phyloP scores from a whole-genome alignment of 2,329 filamentous ascomycete genomes.

The Microsporum canis region DNA sequence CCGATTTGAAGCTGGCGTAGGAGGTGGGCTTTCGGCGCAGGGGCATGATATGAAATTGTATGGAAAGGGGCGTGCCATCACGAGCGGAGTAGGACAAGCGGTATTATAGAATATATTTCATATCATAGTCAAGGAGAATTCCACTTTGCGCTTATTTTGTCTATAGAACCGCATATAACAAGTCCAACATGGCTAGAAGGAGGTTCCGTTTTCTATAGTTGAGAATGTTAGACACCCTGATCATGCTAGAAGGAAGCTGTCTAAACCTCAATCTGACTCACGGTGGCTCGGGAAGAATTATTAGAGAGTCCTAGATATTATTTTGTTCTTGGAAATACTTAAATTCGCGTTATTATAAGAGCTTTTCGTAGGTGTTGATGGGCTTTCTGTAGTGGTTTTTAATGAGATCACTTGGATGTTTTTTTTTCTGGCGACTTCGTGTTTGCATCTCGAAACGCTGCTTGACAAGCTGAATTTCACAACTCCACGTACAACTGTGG shows the following conservation, averaged over 20 bases:
- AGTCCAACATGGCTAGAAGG: background rate
- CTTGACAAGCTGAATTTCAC: background rate
- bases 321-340: background rate
- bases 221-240: background rate
- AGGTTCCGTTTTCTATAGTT: background rate
- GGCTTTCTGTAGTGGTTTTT: background rate
- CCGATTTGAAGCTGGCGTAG: conserved; percentile 10
- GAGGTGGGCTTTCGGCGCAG: conserved; percentile 13
- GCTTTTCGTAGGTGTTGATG: background rate
- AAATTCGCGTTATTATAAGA: background rate
- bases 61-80: conserved; percentile 19
- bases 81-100: background rate
- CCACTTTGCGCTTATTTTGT: background rate
- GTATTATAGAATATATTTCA: background rate
- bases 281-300: background rate
- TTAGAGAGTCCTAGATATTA: background rate
- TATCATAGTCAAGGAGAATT: background rate
- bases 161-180: background rate
- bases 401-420: background rate
- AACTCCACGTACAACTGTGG: background rate
- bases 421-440: background rate
- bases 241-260: background rate
- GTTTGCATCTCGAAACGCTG: background rate
- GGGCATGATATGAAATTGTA: conserved; percentile 18
- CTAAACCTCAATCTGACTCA: background rate